Evolutionary conservation across 257 asterid genomes (phyloP), one percentile per base, ranked within the genome.

Genomic region (Salvia miltiorrhiza): DNA sequence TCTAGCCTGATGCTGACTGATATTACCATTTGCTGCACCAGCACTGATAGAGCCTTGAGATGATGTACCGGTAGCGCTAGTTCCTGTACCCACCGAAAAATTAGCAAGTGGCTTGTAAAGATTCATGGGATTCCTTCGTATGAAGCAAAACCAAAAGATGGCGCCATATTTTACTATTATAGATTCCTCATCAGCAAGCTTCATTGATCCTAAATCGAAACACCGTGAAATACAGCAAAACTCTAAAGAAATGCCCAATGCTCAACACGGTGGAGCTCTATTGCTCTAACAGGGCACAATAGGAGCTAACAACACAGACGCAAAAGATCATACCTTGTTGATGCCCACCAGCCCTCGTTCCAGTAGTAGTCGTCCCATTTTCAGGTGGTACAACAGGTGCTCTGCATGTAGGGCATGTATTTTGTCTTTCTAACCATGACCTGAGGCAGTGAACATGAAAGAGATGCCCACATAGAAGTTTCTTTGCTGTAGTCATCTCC

Each of bases 371-470:
- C 13, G 95, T 66, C 71, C 83, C 90, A 73, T 79, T 80, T 80
- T 86, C 97, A 63, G 94, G 82, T 47, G 97, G 96, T 53, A 93
- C 84, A 66, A 93, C 97, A 62, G 78, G 95, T 60, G 99, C 99
- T 83, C 99, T 90, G 81, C 99, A 93, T 37, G 97, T 90, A 56
- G 98, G 98, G 70, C 98, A 93, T 28, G 97, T 90, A 69, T 85
- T 90, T 66, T 93, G 97, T 74, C 96, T 87, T 80, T 90, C 97
- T 69, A 93, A 77, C 97, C 98, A 93, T 28, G 98, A 93, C 60
- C 98, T 85, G 50, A 93, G 92, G 84, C 98, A 90, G 78, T 90
- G 95, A 55, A 93, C 96, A 55, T 93, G 99, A 80, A 93, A 93
- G 74, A 90, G 83, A 84, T 93, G 99, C 47, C 99, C 97, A 17